Evolutionary conservation across 1,139 yeast genomes (phyloP), one percentile per base, ranked within the genome.

Genomic region (Kodamaea arcana): DNA sequence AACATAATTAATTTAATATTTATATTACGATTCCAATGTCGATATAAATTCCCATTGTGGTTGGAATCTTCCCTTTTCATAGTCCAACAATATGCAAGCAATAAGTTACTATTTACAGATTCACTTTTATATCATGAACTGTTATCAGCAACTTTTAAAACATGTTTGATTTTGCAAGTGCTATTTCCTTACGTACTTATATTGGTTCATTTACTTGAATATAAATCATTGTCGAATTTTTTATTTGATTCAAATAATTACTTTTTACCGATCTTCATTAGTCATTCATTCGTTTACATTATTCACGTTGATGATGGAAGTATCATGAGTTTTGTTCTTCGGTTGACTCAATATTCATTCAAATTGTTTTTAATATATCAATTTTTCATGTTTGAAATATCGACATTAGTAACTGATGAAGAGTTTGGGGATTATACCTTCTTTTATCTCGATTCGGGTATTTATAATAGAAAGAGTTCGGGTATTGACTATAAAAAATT

Each of bases 341-440:
- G 47, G 22, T 15, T 46, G 3, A 42, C 51, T 20, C 39, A 47
- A 15, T 48, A 50, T 33, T 44, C 52, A 15, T 29, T 56, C 35
- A 60, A 60, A 39, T 51, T 60, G 34, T 56, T 51, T 36, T 51
- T 62, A 37, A 51, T 60, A 24, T 51, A 51, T 32, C 56, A 49
- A 39, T 58, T 48, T 31, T 43, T 56, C n/a, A 45, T 55, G 25
- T 51, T 46, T 41, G 60, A 54, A 33, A 37, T 55, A 4, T 44
- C 41, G 1, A 27, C 44, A 14, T 43, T 53, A 12, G 36, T 46
- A 7, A 35, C 38, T 32, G 44, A 43, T 6, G 28, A 25, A 10
- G 24, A 22, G 8, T 29, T 26, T 15, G 14, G 9, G 17, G 31
- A 30, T 17, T 20, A 30, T 16, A 10, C 33, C 8, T 17, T 17